Evolutionary conservation across 805 yeast species (phyloP), one percentile per base, ranked within the genome.

Genomic region (Barnettozyma sucrosica): DNA sequence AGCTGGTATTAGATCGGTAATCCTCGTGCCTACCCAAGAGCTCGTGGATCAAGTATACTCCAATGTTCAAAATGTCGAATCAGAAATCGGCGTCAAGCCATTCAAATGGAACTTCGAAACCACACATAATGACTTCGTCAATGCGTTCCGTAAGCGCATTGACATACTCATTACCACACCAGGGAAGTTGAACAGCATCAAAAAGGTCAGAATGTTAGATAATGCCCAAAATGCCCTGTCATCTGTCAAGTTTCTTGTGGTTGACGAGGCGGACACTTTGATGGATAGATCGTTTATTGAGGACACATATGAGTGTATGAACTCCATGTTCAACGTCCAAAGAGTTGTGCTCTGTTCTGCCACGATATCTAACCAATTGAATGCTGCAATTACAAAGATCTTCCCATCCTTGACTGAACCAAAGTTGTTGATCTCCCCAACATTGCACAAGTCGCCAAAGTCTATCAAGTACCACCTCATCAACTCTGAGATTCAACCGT

Each of bases 211-310:
- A 25, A 62, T 62, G 57, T 58, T 70, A 1, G 61, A 66, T 19
- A 63, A 66, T 39, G 60, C 77, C 47, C 63, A 74, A 66, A 52
- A 66, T 62, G 55, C 67, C 4, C 51, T 77, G 11, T 58, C 70
- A 50, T 53, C 75, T 65, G 79, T 83, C 5, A 71, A 73, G 24
- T 83, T 75, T 58, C 71, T 85, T 40, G 92, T 87, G 2, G 77
- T 86, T 13, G 99, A 92, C 62, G 99, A 92, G 65, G 98, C 99
- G 0, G 99, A 92, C 66, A 85, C 96, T 0, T 68, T 92, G 47
- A 75, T 90, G 80, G 96, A 90, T 61, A 77, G 79, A 45, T 83
- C 93, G 0, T 90, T 89, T 75, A 64, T 81, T 10, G 74, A 74
- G 23, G 81, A 79, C 43, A 86, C 96, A 3, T 74, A 79, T 51